These are phyloP conservation scores for Ziziphus jujuba DNA, from an alignment of 306 rosid species.

Conservation along the genomic window DNA sequence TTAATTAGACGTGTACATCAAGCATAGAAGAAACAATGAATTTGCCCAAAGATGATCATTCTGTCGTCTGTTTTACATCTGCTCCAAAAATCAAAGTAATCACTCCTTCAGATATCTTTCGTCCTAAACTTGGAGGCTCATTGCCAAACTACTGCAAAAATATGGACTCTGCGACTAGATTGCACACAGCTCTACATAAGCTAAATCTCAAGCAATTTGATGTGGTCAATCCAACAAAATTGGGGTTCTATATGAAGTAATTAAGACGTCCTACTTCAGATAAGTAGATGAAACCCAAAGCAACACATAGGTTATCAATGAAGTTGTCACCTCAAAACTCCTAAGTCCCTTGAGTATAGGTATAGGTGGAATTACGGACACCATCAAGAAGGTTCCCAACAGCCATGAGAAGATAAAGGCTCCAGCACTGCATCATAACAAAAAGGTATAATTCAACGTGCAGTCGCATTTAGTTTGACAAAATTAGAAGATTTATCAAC, in stretches of 20 bases:
- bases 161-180: slow-evolving; percentile 5
- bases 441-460: slow-evolving; percentile 17
- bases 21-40: background rate
- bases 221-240: slow-evolving; percentile 39
- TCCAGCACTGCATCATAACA: slow-evolving; percentile 69
- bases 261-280: slow-evolving; percentile 47
- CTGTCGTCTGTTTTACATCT: slow-evolving; percentile 12
- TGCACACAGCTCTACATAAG: background rate
- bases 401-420: slow-evolving; percentile 84
- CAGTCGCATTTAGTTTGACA: background rate
- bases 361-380: slow-evolving; percentile 83
- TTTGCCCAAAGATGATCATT: slow-evolving; percentile 1
- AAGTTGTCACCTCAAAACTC: slow-evolving; percentile 84
- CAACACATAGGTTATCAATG: slow-evolving; percentile 68
- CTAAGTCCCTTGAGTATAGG: slow-evolving; percentile 73
- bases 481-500: background rate
- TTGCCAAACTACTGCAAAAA: slow-evolving; percentile 3
- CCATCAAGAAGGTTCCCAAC: slow-evolving; percentile 97
- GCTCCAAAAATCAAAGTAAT: background rate
- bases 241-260: slow-evolving; percentile 21
- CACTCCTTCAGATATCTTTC: slow-evolving; percentile 7
- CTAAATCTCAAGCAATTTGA: slow-evolving; percentile 21
- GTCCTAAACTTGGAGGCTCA: slow-evolving; percentile 22
- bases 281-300: slow-evolving; percentile 92
- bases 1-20: background rate